Conservation (phyloP, 2,329 filamentous ascomycete genomes). For the Lachnellula cervina region DNA sequence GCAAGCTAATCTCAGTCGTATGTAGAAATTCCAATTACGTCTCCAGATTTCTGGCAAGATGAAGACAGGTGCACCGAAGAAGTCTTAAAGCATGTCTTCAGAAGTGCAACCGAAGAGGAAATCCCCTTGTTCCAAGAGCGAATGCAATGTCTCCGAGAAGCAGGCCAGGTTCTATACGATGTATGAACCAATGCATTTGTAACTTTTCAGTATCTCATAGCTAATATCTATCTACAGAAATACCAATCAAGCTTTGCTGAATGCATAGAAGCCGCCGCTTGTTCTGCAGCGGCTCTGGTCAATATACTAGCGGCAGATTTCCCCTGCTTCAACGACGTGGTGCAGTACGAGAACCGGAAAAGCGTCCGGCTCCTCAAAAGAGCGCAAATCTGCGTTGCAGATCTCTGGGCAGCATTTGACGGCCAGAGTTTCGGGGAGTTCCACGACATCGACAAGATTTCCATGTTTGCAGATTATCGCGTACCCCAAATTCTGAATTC, state of each 20-base stretch:
- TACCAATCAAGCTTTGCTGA: constrained; percentile 71
- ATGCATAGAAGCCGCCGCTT: constrained; percentile 67
- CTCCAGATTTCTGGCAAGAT: constrained; percentile 78
- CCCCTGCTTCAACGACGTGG: constrained; percentile 78
- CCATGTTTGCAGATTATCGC: constrained; percentile 98
- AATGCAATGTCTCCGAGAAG: constrained; percentile 74
- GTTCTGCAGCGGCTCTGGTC: constrained; percentile 79
- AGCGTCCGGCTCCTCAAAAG: constrained; percentile 83
- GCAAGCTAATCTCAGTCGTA: constrained; percentile 17
- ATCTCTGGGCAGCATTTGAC: constrained; percentile 94
- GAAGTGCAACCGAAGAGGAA: constrained; percentile 78
- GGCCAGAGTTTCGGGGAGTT: constrained; percentile 76
- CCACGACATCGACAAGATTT: constrained; percentile 87
- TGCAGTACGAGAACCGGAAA: constrained; percentile 64
- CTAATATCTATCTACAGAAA: constrained; percentile 44
- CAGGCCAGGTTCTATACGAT: constrained; percentile 72
- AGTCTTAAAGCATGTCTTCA: constrained; percentile 70
- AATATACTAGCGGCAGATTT: constrained; percentile 82
- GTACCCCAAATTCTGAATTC: constrained; percentile 89
- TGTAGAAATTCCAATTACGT: constrained; percentile 79
- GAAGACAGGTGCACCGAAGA: constrained; percentile 72
- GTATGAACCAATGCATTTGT: constrained; percentile 40
- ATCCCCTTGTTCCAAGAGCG: constrained; percentile 81
- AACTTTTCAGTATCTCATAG: neutral
- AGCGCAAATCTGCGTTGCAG: constrained; percentile 92